Evolutionary conservation across 768 basidiomycete genomes (phyloP).

Genomic region (Tricholoma flavovirens): DNA sequence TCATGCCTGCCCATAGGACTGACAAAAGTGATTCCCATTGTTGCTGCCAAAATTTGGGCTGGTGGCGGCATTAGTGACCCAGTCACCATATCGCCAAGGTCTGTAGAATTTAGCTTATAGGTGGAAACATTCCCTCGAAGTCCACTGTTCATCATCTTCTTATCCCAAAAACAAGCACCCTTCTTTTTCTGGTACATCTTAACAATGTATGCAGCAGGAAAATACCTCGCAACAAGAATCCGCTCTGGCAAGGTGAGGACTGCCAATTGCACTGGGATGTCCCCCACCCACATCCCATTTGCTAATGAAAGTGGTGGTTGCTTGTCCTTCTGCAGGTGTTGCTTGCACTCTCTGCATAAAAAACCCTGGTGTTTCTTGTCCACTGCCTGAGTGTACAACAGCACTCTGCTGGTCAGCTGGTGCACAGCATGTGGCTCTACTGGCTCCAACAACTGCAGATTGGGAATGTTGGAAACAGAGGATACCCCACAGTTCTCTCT

Average conservation of each 20-base stretch:
- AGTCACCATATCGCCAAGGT: slow-evolving; percentile 18
- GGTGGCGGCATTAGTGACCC: slow-evolving; percentile 23
- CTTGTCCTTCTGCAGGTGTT: background rate
- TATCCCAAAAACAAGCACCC: slow-evolving; percentile 9
- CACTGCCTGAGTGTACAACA: background rate
- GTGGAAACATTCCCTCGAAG: slow-evolving; percentile 31
- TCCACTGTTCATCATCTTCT: slow-evolving; percentile 10
- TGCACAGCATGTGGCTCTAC: background rate
- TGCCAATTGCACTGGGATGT: slow-evolving; percentile 20
- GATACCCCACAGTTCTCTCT: background rate
- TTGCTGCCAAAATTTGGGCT: slow-evolving; percentile 16
- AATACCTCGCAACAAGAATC: slow-evolving; percentile 26
- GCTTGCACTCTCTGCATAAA: slow-evolving; percentile 8
- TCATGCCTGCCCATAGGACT: background rate
- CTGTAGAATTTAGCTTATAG: slow-evolving; percentile 16
- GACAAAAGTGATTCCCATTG: slow-evolving; percentile 24
- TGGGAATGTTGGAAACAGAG: background rate
- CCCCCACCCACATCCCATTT: slow-evolving; percentile 36
- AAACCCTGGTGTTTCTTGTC: background rate
- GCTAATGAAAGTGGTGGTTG: slow-evolving; percentile 23
- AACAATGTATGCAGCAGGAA: slow-evolving; percentile 27
- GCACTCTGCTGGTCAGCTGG: background rate
- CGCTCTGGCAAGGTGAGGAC: slow-evolving; percentile 29
- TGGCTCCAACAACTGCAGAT: background rate
- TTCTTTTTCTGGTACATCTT: slow-evolving; percentile 30